Base-by-base conservation (phyloP, 805 yeast species). In the Lachancea nothofagi region DNA sequence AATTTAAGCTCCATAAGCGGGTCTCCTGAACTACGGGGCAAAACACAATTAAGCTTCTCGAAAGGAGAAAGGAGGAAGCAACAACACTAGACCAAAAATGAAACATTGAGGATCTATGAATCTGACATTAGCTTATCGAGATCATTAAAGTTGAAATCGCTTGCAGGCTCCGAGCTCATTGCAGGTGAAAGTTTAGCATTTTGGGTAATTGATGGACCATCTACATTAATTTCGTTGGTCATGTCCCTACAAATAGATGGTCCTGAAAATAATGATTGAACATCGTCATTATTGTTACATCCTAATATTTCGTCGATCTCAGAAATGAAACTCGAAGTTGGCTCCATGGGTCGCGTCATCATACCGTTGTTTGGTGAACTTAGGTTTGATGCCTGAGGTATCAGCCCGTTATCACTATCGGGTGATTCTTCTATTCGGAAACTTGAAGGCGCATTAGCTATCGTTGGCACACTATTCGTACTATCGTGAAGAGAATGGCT, bases 41-140 rank as follows among this genome's bases (percentile, higher is more conserved):
- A n/a, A n/a, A n/a, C n/a, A n/a, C n/a, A n/a, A n/a, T n/a, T n/a
- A n/a, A n/a, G n/a, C n/a, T n/a, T n/a, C n/a, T n/a, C n/a, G n/a
- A n/a, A n/a, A n/a, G n/a, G n/a, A n/a, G n/a, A n/a, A n/a, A n/a
- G n/a, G n/a, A n/a, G n/a, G n/a, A n/a, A n/a, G n/a, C n/a, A n/a
- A n/a, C n/a, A n/a, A n/a, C n/a, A n/a, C n/a, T n/a, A n/a, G n/a
- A n/a, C n/a, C n/a, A n/a, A n/a, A n/a, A 23, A 17, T 23, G 24
- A 5, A 26, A 14, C 20, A 17, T 10, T 22, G 45, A 26, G 12
- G 3, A 13, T 21, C 21, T 21, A 31, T 15, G 26, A 26, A n/a
- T 50, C 50, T 5, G 61, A 49, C 55, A 57, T 51, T 30, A 57
- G 52, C 39, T 55, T 53, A 45, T 55, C 62, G 38, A 57, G 36